phyloP scores from a whole-genome alignment of 495 filamentous ascomycete species.

The Podospora anserina region DNA sequence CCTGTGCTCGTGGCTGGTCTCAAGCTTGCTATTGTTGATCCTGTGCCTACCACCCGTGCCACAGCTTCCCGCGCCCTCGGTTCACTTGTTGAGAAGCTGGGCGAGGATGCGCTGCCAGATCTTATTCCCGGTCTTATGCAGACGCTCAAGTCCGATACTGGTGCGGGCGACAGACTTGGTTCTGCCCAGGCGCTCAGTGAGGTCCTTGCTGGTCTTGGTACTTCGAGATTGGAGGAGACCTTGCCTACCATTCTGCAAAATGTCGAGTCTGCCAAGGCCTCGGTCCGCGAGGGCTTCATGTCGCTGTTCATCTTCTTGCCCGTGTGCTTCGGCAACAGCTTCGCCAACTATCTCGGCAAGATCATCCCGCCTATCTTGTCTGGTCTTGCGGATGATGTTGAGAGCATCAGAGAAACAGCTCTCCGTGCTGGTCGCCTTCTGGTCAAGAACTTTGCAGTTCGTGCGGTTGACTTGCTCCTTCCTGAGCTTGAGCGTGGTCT shows the following conservation, averaged over 20 bases:
- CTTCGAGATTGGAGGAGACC: constrained; percentile 88
- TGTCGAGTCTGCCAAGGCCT: constrained; percentile 82
- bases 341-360: constrained; percentile 88
- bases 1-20: constrained; percentile 90
- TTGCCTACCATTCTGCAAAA: constrained; percentile 96
- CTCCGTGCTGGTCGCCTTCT: constrained; percentile 87
- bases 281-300: constrained; percentile 98
- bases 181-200: constrained; percentile 96
- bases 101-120: constrained; percentile 93
- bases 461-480: constrained; percentile 87
- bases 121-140: constrained; percentile 97
- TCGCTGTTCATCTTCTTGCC: constrained; percentile 98
- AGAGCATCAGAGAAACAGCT: constrained; percentile 91
- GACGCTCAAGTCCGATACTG: constrained; percentile 94
- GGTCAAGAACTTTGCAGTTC: constrained; percentile 96
- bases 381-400: constrained; percentile 91
- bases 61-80: constrained; percentile 95
- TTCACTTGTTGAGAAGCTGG: constrained; percentile 92
- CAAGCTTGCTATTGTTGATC: constrained; percentile 85
- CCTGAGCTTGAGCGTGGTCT: constrained; percentile 94
- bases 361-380: constrained; percentile 95
- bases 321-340: constrained; percentile 98
- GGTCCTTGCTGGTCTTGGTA: constrained; percentile 92
- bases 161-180: constrained; percentile 89
- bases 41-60: constrained; percentile 93